Conservation (phyloP, 345 rosid species). For the Eucalyptus sp. region DNA sequence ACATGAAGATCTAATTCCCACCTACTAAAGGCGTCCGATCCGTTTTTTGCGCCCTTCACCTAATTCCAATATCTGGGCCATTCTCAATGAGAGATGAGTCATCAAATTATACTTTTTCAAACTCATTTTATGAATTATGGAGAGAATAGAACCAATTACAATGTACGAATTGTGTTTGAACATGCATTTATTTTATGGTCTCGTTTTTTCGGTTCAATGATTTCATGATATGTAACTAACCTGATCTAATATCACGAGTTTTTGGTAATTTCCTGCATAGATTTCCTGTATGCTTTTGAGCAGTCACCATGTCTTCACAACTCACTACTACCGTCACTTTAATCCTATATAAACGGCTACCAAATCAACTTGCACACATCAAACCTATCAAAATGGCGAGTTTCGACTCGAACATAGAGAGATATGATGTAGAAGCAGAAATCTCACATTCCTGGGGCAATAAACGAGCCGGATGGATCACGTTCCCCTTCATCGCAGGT, state of each 20-base stretch:
- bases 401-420: neutral
- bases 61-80: neutral
- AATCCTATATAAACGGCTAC: neutral
- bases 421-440: neutral
- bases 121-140: neutral
- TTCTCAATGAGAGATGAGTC: neutral
- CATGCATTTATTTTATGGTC: neutral
- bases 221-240: neutral
- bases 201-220: neutral
- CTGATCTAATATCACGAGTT: too few relatives aligned
- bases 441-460: neutral
- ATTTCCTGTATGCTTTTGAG: neutral
- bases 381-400: neutral
- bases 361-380: neutral
- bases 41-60: neutral
- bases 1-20: neutral
- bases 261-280: neutral
- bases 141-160: neutral
- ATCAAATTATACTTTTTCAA: neutral
- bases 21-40: neutral
- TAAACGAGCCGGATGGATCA: slow-evolving; percentile 32
- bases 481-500: slow-evolving; percentile 44
- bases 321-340: neutral
- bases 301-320: neutral
- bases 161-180: neutral